Percentiles rank a stretch among this genome's conserved stretches.
Conservation (phyloP, 1,139 yeast genomes). For the Yamadazyma trypodendri region DNA sequence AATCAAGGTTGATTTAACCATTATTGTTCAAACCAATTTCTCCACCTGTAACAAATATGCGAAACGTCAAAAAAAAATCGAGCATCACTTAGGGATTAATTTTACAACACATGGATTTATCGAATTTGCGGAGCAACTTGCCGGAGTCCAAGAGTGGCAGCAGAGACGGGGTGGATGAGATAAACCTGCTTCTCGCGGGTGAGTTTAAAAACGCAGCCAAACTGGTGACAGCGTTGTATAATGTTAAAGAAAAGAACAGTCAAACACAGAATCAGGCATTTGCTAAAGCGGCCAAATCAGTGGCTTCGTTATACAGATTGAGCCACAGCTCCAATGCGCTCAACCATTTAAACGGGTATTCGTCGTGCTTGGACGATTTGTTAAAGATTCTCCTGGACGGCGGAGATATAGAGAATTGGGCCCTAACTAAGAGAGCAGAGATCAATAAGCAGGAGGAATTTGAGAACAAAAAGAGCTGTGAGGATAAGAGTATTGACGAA, state of each 20-base stretch:
- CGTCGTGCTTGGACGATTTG: conserved; percentile 56
- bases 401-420: conserved; percentile 56
- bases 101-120: conserved; percentile 49
- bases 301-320: conserved; percentile 58
- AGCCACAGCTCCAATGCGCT: conserved; percentile 46
- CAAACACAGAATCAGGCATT: conserved; percentile 43
- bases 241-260: conserved; percentile 20
- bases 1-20: conserved; percentile 73
- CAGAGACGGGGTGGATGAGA: conserved; percentile 41
- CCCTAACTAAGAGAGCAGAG: conserved; percentile 48
- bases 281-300: conserved; percentile 63
- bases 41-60: neutral
- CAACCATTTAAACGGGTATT: conserved; percentile 52
- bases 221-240: conserved; percentile 44
- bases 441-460: conserved; percentile 19
- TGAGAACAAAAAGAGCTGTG: too few relatives aligned
- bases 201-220: conserved; percentile 49
- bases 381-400: conserved; percentile 44
- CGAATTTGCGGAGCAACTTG: conserved; percentile 50
- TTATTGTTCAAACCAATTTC: conserved; percentile 16
- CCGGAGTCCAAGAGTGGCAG: conserved; percentile 49
- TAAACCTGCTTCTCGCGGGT: conserved; percentile 41
- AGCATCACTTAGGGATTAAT: conserved; percentile 1
- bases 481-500: neutral
- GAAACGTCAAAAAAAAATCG: neutral